These are phyloP conservation scores for Chalciporus piperatus DNA, from an alignment of 768 basidiomycete species.

Conservation along the genomic window DNA sequence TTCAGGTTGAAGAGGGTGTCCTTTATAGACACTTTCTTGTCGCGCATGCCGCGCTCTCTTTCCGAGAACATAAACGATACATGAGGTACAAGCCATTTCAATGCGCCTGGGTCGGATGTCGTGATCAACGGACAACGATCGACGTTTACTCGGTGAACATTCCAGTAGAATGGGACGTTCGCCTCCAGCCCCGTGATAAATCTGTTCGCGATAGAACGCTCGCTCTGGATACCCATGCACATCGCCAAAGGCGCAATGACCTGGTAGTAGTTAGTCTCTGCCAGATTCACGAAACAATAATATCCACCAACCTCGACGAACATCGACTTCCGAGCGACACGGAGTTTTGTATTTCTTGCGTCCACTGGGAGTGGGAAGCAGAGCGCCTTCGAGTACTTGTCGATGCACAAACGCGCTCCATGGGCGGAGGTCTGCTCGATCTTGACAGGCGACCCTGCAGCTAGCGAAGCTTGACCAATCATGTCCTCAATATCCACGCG, in stretches of 20 bases:
- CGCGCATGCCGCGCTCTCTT: conserved; percentile 24
- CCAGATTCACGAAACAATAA: not conserved
- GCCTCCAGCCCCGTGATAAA: conserved; percentile 27
- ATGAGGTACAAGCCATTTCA: conserved; percentile 34
- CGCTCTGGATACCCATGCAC: conserved; percentile 17
- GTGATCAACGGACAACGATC: conserved; percentile 34
- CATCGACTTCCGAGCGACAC: conserved; percentile 53
- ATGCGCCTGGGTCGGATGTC: conserved; percentile 6
- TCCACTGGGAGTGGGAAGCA: conserved; percentile 46
- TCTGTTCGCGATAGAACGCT: conserved; percentile 16
- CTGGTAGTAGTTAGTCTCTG: conserved; percentile 5
- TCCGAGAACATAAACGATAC: conserved; percentile 31
- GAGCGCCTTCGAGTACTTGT: conserved; percentile 25
- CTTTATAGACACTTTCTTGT: not conserved
- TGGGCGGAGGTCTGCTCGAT: conserved; percentile 8
- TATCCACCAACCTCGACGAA: conserved; percentile 39
- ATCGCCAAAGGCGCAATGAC: conserved; percentile 19
- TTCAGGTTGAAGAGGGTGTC: conserved; percentile 34
- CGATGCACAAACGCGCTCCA: conserved; percentile 9
- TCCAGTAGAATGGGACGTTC: conserved; percentile 26
- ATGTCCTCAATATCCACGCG: conserved; percentile 25
- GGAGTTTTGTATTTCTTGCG: conserved; percentile 34
- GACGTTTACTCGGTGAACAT: conserved; percentile 40
- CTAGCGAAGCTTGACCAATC: conserved; percentile 14
- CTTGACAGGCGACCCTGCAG: conserved; percentile 16